A percentile compares a stretch with the other conserved stretches of the same genome.
Evolutionary conservation across 129 eudicot genomes (phyloP).

Genomic region (Chrysanthemum seticuspe): DNA sequence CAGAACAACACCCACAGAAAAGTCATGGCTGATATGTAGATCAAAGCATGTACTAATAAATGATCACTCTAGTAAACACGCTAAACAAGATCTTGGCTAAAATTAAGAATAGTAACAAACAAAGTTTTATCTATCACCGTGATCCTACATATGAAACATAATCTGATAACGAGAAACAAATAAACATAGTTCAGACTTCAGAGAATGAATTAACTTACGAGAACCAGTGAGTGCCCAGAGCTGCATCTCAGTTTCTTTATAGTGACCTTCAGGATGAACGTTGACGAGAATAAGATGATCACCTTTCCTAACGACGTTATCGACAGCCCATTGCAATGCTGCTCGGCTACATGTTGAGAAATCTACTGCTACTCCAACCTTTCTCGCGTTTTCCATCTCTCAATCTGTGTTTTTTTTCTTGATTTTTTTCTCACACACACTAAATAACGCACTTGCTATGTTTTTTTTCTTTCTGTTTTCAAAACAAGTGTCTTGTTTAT

Average conservation of each 20-base stretch:
- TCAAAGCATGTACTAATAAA: too few species aligned
- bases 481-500: background rate
- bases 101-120: too few species aligned
- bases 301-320: constrained; percentile 57
- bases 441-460: too few species aligned
- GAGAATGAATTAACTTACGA: constrained; percentile 48
- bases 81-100: too few species aligned
- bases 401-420: background rate
- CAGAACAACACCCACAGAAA: too few species aligned
- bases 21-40: too few species aligned
- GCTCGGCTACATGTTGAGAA: constrained; percentile 73
- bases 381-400: constrained; percentile 1
- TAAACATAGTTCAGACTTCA: background rate
- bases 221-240: constrained; percentile 91
- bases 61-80: too few species aligned
- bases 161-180: background rate
- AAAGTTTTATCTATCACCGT: too few species aligned
- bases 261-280: constrained; percentile 52
- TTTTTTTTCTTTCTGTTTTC: background rate
- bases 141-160: background rate
- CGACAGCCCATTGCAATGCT: constrained; percentile 65
- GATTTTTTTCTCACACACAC: too few species aligned
- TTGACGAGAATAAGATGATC: constrained; percentile 71
- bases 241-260: constrained; percentile 65
- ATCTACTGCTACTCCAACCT: constrained; percentile 81